Evolutionary conservation across 169 alveolate genomes (phyloP).

Genomic region (Cryptosporidium sp.): DNA sequence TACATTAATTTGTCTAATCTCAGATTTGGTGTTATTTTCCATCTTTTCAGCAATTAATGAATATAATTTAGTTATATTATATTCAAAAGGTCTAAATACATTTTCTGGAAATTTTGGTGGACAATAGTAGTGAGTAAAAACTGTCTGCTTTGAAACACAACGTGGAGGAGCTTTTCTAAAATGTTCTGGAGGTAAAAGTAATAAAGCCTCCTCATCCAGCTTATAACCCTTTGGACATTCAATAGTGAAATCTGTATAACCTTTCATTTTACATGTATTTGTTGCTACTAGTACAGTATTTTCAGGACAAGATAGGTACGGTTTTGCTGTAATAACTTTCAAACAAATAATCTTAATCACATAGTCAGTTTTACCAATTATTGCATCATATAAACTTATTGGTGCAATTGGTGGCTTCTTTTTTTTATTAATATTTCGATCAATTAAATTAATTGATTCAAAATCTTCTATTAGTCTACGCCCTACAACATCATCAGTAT

Average conservation of each 20-base stretch:
- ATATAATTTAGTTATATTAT: conserved; percentile 12
- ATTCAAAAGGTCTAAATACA: conserved; percentile 40
- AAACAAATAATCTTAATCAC: conserved; percentile 37
- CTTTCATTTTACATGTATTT: conserved; percentile 37
- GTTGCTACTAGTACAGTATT: conserved; percentile 25
- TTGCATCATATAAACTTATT: conserved; percentile 52
- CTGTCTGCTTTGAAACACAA: conserved; percentile 53
- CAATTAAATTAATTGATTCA: not conserved
- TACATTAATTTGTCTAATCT: not conserved
- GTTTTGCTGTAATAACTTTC: conserved; percentile 30
- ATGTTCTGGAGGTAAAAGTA: conserved; percentile 38
- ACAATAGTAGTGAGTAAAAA: conserved; percentile 60
- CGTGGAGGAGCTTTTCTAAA: conserved; percentile 53
- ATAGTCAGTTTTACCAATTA: conserved; percentile 59
- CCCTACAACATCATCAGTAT: not conserved
- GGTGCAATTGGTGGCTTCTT: not conserved
- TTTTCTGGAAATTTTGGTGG: conserved; percentile 55
- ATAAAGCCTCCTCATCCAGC: conserved; percentile 48
- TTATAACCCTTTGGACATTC: conserved; percentile 55
- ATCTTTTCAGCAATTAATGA: not conserved
- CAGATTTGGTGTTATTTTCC: not conserved
- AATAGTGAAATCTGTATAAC: conserved; percentile 25
- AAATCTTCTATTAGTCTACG: not conserved
- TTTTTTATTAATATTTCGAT: not conserved
- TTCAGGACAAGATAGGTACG: conserved; percentile 63